Evolutionary conservation across 208 protist genomes (phyloP).

Genomic region (Leishmania tarentolae): DNA sequence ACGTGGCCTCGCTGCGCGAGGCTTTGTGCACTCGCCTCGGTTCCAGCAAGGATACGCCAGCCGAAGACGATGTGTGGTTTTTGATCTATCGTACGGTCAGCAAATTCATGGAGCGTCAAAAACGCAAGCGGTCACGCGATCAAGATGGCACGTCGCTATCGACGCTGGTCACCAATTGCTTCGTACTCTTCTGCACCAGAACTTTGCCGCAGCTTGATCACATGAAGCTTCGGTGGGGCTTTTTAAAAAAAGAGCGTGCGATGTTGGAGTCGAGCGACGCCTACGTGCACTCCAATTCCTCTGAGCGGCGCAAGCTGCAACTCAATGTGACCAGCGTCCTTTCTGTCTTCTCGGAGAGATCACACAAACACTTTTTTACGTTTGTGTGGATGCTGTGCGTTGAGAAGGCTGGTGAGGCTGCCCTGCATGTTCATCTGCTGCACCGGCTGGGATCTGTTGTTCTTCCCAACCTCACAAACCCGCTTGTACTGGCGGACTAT

Average conservation of each 20-base stretch:
- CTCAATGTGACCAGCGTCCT: conserved; percentile 58
- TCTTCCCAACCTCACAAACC: conserved; percentile 82
- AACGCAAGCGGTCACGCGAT: conserved; percentile 49
- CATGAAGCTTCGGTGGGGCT: conserved; percentile 62
- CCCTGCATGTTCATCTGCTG: conserved; percentile 82
- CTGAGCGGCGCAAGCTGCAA: conserved; percentile 69
- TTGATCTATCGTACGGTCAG: conserved; percentile 56
- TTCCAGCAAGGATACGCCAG: not conserved
- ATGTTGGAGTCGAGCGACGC: conserved; percentile 59
- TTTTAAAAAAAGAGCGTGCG: conserved; percentile 62
- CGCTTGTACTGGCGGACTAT: conserved; percentile 86
- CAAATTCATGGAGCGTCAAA: conserved; percentile 49
- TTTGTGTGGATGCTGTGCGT: conserved; percentile 80
- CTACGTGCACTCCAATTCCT: conserved; percentile 69
- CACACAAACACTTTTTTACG: conserved; percentile 86
- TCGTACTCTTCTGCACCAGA: conserved; percentile 74
- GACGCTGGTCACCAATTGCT: conserved; percentile 61
- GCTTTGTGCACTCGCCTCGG: conserved; percentile 30
- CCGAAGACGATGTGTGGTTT: conserved; percentile 83
- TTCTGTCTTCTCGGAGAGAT: conserved; percentile 77
- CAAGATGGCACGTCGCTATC: conserved; percentile 28
- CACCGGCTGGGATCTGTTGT: conserved; percentile 73
- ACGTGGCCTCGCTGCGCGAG: conserved; percentile 58
- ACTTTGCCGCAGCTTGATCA: conserved; percentile 49
- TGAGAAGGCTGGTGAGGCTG: conserved; percentile 46